Evolutionary conservation across 257 asterid genomes (phyloP), one percentile per base, ranked within the genome.

Genomic region (Linaria vulgaris): DNA sequence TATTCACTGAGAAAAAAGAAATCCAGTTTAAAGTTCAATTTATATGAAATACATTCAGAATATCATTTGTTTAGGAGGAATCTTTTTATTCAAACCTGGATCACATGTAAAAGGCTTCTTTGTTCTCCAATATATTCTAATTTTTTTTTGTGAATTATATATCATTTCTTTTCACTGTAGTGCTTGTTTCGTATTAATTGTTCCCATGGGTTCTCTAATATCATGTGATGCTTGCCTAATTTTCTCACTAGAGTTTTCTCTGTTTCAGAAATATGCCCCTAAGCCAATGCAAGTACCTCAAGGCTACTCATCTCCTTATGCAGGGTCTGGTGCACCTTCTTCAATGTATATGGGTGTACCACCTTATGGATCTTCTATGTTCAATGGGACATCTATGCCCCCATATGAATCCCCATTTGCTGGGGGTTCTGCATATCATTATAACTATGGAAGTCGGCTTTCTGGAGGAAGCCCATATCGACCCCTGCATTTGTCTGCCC

Each of bases 381-480:
- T 85, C 75, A 83, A 74, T 65, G 91, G 95, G 45, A 3, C 95
- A 69, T 82, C 97, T 56, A 56, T 85, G 63, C 95, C 87, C 20
- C 88, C 92, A 25, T 90, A 87, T 71, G 97, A 90, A 45, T 80
- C 80, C 74, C 95, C 97, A 21, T 90, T 72, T 79, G 73, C 95
- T 70, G 96, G 96, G 59, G 87, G 88, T 69, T 83, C 96, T 2
- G 82, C 87, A 30, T 90, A 87, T 79, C 96, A 81, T 69, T 86
- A 80, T 72, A 90, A 81, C 76, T 83, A 80, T 72, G 95, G 96
- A 43, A 80, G 79, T 65, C 95, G 94, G 15, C 71, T 83, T 61
- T 74, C 95, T 67, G 96, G 94, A 31, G 89, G 88, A 69, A 88
- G 88, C 76, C 95, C 96, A 27, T 90, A 80, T 79, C 84, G 85